These are phyloP conservation scores for Omphalea diandra DNA, from an alignment of 441 rosid species.

Conservation along the genomic window DNA sequence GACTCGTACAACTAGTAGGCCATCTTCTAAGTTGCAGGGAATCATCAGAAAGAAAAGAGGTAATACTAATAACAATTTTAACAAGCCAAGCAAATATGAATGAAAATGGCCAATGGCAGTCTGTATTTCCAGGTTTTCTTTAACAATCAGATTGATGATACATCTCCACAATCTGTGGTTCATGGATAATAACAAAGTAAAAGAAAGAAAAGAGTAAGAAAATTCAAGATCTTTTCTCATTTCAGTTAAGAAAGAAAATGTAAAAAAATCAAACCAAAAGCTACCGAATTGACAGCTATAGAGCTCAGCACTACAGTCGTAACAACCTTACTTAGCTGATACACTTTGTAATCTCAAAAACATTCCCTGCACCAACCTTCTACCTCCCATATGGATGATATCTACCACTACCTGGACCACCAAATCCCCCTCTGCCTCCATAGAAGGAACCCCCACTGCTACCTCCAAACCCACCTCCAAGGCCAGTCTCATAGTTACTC, in stretches of 20 bases:
- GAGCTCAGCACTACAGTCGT: conserved; percentile 26
- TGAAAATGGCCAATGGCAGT: conserved; percentile 10
- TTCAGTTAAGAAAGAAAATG: conserved; percentile 4
- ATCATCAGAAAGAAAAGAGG: not conserved
- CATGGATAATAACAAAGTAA: conserved; percentile 7
- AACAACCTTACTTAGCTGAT: conserved; percentile 19
- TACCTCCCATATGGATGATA: conserved; percentile 95
- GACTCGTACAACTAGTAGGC: no score
- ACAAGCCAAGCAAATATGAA: not conserved
- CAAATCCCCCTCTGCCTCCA: conserved; percentile 73
- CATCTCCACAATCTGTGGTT: conserved; percentile 17
- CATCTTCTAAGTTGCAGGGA: no score
- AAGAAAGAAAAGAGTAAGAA: not conserved
- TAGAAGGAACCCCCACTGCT: conserved; percentile 42
- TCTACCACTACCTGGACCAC: conserved; percentile 67
- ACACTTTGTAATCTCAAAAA: conserved; percentile 7
- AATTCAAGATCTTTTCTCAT: conserved; percentile 18
- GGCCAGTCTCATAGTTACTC: conserved; percentile 53
- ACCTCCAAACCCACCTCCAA: conserved; percentile 54
- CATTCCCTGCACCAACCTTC: no score
- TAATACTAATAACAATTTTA: not conserved
- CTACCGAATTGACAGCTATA: conserved; percentile 3
- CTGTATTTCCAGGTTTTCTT: not conserved
- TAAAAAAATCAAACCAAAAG: not conserved
- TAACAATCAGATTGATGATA: conserved; percentile 10